These are phyloP conservation scores for Mercurialis annua DNA, from an alignment of 345 rosid species.

Conservation along the genomic window DNA sequence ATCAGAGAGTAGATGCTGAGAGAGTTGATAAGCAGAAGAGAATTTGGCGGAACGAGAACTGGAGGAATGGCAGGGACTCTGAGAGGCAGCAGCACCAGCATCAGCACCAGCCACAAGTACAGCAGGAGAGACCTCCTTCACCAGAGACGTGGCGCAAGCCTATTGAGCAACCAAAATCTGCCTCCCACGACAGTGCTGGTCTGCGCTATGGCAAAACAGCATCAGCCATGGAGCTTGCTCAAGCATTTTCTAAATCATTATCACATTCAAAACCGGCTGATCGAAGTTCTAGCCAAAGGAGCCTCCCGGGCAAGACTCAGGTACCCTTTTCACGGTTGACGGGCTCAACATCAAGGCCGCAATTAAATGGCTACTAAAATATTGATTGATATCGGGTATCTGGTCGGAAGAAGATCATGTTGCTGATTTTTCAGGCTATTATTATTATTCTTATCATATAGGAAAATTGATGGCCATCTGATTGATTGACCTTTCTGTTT, in stretches of 20 bases:
- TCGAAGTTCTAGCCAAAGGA: constrained; percentile 30
- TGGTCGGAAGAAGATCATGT: background rate
- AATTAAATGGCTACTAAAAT: constrained; percentile 65
- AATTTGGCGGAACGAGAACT: constrained; percentile 60
- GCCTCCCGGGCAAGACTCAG: constrained; percentile 40
- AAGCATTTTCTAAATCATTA: constrained; percentile 60
- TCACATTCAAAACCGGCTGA: constrained; percentile 49
- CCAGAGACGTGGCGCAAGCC: constrained; percentile 85
- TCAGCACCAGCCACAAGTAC: constrained; percentile 39
- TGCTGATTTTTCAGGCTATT: background rate
- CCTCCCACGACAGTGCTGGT: constrained; percentile 47
- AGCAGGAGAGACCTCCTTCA: constrained; percentile 60
- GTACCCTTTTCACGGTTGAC: constrained; percentile 70
- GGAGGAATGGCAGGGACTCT: constrained; percentile 39
- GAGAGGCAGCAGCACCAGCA: constrained; percentile 50
- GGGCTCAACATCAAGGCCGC: constrained; percentile 45
- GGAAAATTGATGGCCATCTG: constrained; percentile 12
- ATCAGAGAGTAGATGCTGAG: constrained; percentile 38
- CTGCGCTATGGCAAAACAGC: constrained; percentile 60
- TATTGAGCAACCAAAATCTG: constrained; percentile 47
- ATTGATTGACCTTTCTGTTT: constrained; percentile 11
- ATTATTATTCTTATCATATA: background rate
- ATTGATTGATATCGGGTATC: background rate
- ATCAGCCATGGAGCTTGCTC: constrained; percentile 74
- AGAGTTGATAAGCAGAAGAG: constrained; percentile 52